Evolutionary conservation across 2,329 filamentous ascomycete species (phyloP), one percentile per base, ranked within the genome.

Genomic region (Corinectria fuckeliana): DNA sequence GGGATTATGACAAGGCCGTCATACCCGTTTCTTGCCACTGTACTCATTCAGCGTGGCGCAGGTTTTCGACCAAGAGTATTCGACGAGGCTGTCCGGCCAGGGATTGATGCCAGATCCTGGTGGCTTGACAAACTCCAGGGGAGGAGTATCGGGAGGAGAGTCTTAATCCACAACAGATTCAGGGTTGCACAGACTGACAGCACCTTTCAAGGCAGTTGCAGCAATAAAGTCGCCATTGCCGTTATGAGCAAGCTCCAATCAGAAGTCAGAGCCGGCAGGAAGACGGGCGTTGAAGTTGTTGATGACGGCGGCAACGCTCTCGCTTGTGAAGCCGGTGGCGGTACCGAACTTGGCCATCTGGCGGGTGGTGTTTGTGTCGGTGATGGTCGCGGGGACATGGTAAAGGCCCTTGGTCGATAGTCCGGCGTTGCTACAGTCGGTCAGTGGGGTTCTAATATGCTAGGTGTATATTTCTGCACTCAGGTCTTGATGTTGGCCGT

Each of bases 141-240:
- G 61, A 4, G 61, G 50, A 18, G 62, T 64, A 21, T 56, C 61
- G 5, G 20, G 13, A 7, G 57, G 53, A 14, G 21, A 56, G 5
- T 49, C n/a, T 32, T 60, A 64, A 28, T 64, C 62, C 26, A 64
- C 57, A 4, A 61, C 61, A 1, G 14, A 13, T 14, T 53, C 23
- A 16, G 62, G 62, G 2, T 14, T 6, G 32, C 62, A 64, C 13
- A 56, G 5, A 11, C 26, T 32, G 4, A 32, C 55, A 2, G n/a
- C 28, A 1, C 34, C 6, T 9, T 45, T 36, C 2, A 36, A 5
- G 23, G 50, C 52, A 11, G 44, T 49, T 21, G 52, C 48, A 5
- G 62, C 50, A n/a, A 64, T 63, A 5, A 64, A 61, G 44, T 64
- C 62, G 9, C 62, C 62, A 38, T 64, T 64, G 3, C 62, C 62